Conservation (phyloP, 331 rosid species). For the Cydonia oblonga region DNA sequence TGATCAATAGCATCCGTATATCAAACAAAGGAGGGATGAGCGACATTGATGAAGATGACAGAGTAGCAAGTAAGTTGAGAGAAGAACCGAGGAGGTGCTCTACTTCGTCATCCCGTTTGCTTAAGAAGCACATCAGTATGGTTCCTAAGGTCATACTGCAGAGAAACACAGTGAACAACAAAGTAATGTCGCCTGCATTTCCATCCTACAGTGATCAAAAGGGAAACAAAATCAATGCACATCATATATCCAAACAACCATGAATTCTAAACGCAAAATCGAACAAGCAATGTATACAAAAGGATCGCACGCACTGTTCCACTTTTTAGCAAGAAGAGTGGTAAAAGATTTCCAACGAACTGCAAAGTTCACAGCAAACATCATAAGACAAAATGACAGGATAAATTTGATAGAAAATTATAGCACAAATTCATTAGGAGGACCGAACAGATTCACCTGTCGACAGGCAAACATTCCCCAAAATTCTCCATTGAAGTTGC, state of each 20-base stretch:
- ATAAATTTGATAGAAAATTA: neutral
- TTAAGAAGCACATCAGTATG: constrained; percentile 63
- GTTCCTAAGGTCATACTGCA: constrained; percentile 58
- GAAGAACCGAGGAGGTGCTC: constrained; percentile 1
- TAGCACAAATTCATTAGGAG: neutral
- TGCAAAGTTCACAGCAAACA: constrained; percentile 22
- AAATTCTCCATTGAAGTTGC: constrained; percentile 88
- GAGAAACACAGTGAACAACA: constrained; percentile 69
- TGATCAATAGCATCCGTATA: constrained; percentile 58
- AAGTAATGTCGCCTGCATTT: constrained; percentile 42
- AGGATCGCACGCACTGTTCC: constrained; percentile 37
- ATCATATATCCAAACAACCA: neutral
- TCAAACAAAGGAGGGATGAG: constrained; percentile 44
- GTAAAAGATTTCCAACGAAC: constrained; percentile 79
- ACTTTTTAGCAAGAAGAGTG: constrained; percentile 55
- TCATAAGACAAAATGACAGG: neutral
- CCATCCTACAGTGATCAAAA: constrained; percentile 47
- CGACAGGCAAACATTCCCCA: constrained; percentile 70
- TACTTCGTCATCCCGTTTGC: constrained; percentile 32
- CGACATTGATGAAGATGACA: constrained; percentile 39
- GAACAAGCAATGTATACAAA: neutral
- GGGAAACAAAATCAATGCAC: constrained; percentile 10
- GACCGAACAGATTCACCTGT: constrained; percentile 45
- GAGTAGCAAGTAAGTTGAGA: constrained; percentile 26
- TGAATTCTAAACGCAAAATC: neutral